Base-by-base conservation (phyloP, 2,329 filamentous ascomycete species). In the Diaporthe aspalathi region DNA sequence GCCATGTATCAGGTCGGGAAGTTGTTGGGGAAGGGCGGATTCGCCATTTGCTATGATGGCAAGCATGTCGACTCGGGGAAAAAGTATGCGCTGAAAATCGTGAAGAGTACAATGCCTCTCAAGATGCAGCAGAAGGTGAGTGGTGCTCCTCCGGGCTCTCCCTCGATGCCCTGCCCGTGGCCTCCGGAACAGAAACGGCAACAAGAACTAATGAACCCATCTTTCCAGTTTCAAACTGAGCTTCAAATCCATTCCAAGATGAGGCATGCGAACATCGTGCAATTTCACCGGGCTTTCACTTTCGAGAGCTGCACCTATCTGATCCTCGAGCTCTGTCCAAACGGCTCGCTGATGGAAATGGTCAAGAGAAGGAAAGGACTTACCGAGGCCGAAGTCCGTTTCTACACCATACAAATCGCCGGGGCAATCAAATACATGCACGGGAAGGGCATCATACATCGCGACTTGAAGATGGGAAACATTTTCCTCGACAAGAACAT, bases 361-460 rank as follows among this genome's bases (percentile, higher is more conserved):
- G 94, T 98, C 74, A 97, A 97, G 84, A 93, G 93, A 77, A 89
- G 96, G 76, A 96, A 93, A 80, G 94, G 92, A 68, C 86, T 99
- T 71, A 98, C 94, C 20, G 93, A 98, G 80, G 94, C 96, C 0
- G 96, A 99, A 82, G 94, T 98, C 62, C 90, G 96, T 74, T 94
- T 95, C 77, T 97, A 97, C 80, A 92, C 96, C 73, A 91, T 99
- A 50, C 96, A 99, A 81, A 94, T 98, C 72, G 94, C 95, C 75
- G 96, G 96, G 45, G 96, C 96, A 47, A 95, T 99, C 82, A 98
- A 98, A 82, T 99, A 99, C 80, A 93, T 99, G 86, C 97, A 99
- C 81, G 91, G 91, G 78, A 93, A 97, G 79, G 96, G 95, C 75
- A 97, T 99, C 73, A 97, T 98, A 63, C 96, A 99, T 82, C 91